These are phyloP conservation scores for Tillandsia leiboldiana DNA, from an alignment of 176 grass and related monocot genomes.

Conservation along the genomic window DNA sequence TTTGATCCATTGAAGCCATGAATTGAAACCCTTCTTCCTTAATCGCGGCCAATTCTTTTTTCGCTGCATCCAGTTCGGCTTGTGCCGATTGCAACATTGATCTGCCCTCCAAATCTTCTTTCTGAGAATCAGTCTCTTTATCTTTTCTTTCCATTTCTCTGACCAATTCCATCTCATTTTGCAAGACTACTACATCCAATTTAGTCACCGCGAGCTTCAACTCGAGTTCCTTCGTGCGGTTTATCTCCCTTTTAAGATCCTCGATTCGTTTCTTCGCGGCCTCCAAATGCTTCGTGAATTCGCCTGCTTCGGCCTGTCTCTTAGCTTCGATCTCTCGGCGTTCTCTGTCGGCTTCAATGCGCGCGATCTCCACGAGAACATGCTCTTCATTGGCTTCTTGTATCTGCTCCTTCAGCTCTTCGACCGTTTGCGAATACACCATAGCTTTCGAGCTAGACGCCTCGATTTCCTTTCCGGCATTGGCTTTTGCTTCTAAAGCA, in stretches of 20 bases:
- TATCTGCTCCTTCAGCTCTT: conserved; percentile 57
- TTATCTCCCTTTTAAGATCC: conserved; percentile 29
- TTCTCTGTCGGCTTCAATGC: conserved; percentile 91
- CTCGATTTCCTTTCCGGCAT: conserved; percentile 67
- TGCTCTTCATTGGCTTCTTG: conserved; percentile 86
- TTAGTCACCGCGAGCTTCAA: conserved; percentile 45
- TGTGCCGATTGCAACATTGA: conserved; percentile 31
- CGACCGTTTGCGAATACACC: conserved; percentile 32
- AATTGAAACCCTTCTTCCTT: conserved; percentile 66
- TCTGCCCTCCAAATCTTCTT: conserved; percentile 16
- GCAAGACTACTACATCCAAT: conserved; percentile 55
- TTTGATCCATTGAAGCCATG: conserved; percentile 78
- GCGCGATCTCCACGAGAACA: conserved; percentile 84
- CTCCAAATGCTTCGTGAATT: conserved; percentile 39
- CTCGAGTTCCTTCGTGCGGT: conserved; percentile 45
- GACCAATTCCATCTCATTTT: conserved; percentile 75
- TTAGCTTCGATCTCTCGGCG: conserved; percentile 47
- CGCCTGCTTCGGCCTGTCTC: conserved; percentile 35
- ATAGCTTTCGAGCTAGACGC: conserved; percentile 35
- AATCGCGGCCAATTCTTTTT: conserved; percentile 50
- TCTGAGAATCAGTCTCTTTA: conserved; percentile 14
- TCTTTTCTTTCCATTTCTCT: conserved; percentile 56
- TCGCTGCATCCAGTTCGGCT: conserved; percentile 41
- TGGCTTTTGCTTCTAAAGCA: conserved; percentile 49
- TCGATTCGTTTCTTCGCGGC: conserved; percentile 34